Percentiles rank a stretch among this genome's conserved stretches.
Conservation (phyloP, 2,329 filamentous ascomycete species). For the Fusarium goolgardi region DNA sequence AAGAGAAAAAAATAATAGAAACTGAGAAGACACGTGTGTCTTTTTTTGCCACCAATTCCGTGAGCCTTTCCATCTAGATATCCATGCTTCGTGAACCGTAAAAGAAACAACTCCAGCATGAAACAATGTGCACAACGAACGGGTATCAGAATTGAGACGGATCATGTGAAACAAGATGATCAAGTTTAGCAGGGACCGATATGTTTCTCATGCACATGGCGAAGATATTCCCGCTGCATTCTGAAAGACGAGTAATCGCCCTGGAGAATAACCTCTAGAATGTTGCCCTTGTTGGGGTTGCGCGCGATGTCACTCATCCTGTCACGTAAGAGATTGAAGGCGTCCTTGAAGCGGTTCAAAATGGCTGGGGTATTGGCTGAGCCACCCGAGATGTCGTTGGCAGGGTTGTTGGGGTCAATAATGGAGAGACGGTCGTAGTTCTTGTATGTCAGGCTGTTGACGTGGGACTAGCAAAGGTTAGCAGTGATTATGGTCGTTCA, state of each 20-base stretch:
- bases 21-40: background rate
- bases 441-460: conserved; percentile 63
- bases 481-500: background rate
- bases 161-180: background rate
- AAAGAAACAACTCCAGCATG: conserved; percentile 35
- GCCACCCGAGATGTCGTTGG: conserved; percentile 92
- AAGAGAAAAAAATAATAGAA: conserved; percentile 5
- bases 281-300: conserved; percentile 49
- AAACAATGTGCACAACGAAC: conserved; percentile 20
- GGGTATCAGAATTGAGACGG: conserved; percentile 12
- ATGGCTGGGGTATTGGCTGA: conserved; percentile 78
- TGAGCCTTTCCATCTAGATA: conserved; percentile 19
- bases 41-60: conserved; percentile 14
- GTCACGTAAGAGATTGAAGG: conserved; percentile 66
- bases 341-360: conserved; percentile 74
- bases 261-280: conserved; percentile 78
- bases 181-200: conserved; percentile 52
- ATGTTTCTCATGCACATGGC: conserved; percentile 60
- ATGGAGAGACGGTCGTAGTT: conserved; percentile 80
- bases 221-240: conserved; percentile 73
- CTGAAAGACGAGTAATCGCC: conserved; percentile 84
- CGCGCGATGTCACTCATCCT: conserved; percentile 66
- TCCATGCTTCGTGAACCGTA: conserved; percentile 28
- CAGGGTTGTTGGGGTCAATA: conserved; percentile 86
- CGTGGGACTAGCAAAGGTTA: conserved; percentile 54